A percentile compares a stretch with the other conserved stretches of the same genome.
Conservation (phyloP, 1,284 basidiomycete species). For the Marasmius sp. region DNA sequence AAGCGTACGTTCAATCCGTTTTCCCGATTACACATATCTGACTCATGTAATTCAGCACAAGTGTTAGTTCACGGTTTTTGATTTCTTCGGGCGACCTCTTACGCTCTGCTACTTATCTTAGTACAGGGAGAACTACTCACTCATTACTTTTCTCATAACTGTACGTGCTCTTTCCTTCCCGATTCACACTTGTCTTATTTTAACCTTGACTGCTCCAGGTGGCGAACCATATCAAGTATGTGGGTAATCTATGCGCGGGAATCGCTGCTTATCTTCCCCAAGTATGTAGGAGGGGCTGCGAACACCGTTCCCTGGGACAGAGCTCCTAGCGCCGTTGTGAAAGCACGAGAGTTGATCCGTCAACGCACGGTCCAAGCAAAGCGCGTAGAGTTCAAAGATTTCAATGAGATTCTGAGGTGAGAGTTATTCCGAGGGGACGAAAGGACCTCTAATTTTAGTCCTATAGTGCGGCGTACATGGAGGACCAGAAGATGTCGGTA, state of each 20-base stretch:
- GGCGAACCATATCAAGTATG: slow-evolving; percentile 71
- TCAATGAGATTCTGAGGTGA: slow-evolving; percentile 74
- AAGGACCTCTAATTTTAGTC: neutral
- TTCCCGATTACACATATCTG: neutral
- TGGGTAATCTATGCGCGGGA: neutral
- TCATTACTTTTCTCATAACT: slow-evolving; percentile 82
- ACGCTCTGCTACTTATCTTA: slow-evolving; percentile 26
- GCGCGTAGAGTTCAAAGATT: slow-evolving; percentile 37
- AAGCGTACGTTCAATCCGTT: slow-evolving; percentile 41
- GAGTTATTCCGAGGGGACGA: neutral
- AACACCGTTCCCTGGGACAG: slow-evolving; percentile 64
- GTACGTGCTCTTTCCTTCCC: slow-evolving; percentile 37
- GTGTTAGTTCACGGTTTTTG: slow-evolving; percentile 37
- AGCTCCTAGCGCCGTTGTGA: slow-evolving; percentile 55
- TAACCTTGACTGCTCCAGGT: slow-evolving; percentile 38
- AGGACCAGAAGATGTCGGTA: slow-evolving; percentile 78
- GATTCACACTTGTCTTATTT: neutral
- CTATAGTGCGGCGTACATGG: slow-evolving; percentile 72
- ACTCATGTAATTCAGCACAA: slow-evolving; percentile 48
- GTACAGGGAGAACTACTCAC: slow-evolving; percentile 69
- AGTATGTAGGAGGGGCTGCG: slow-evolving; percentile 76
- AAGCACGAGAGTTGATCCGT: slow-evolving; percentile 59
- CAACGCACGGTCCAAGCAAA: slow-evolving; percentile 40
- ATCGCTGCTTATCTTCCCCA: slow-evolving; percentile 6
- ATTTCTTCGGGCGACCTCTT: neutral